Evolutionary conservation across 345 rosid genomes (phyloP), one percentile per base, ranked within the genome.

Genomic region (Aquilaria sinensis): DNA sequence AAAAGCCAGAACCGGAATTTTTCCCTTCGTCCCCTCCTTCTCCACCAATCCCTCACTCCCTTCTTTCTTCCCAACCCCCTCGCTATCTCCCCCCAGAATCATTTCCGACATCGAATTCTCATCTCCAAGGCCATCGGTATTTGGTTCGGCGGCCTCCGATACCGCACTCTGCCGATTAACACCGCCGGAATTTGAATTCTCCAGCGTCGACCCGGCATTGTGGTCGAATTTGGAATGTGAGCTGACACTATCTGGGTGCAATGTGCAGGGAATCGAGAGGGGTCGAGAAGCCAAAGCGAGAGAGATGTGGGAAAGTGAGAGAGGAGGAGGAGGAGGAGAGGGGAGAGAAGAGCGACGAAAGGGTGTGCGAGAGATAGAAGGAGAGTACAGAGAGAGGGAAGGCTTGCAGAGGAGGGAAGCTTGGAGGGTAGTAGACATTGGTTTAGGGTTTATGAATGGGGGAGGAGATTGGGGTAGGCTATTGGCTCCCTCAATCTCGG

Each of bases 371-470:
- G 51, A 16, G 62, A 67, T 55, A 2, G 58, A 51, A 60, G 69
- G 53, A 16, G 70, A 61, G 66, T 15, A 51, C 56, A 59, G 51
- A 11, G 67, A 68, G 31, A 63, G 73, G 29, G 79, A 80, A 53
- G 83, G 78, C 53, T 74, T 80, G 72, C 65, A 78, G 62, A 92
- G 79, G 55, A 85, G 85, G 47, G 87, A 81, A 64, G 94, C 92
- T 81, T 88, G 94, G 49, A 83, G 87, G 59, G 85, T 70, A 51
- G 75, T 61, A 66, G 85, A 67, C 93, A 88, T 88, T 62, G 63
- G 50, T 69, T 23, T 72, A 77, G 87, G 88, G 86, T 74, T 82
- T 83, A 58, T 48, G 8, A 37, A 60, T 11, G 7, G 53, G 37
- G 51, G 29, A 30, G n/a, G 29, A 49, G 41, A 16, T 15, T 52